Base-by-base conservation (phyloP, 331 rosid genomes). In the Cydonia oblonga region DNA sequence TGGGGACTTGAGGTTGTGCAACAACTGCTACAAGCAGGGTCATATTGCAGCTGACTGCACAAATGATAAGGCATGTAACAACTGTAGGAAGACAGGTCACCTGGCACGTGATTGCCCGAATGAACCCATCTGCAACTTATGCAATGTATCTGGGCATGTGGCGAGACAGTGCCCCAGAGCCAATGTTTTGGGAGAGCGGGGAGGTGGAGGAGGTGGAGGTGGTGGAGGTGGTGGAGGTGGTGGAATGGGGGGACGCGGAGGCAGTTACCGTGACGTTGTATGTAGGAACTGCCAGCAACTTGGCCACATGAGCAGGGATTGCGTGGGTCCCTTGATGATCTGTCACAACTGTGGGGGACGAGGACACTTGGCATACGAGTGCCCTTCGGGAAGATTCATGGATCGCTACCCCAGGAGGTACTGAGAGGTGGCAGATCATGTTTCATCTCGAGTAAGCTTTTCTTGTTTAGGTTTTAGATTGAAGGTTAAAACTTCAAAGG, bases 341-440 rank as follows among this genome's bases (percentile, higher is more conserved):
- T 93, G 98, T 67, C 98, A 93, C 80, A 93, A 93, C 75, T 93
- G 98, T 44, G 98, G 97, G 35, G 97, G 97, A 12, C 92, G 98
- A 23, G 97, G 98, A 14, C 98, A 93, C 80, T 69, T 93, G 22
- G 98, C 97, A n/a, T 93, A 89, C 8, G 98, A 93, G 84, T 93
- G 98, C 78, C 98, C 98, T 59, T 93, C 97, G 0, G 98, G 96
- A 52, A 86, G 97, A 80, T 82, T 91, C 72, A 76, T 93, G 90
- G 97, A 93, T 46, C 96, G 96, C 69, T 91, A 84, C 76, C 78
- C 95, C 13, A 81, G 98, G 96, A 87, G 98, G 87, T 93, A 89
- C 84, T 93, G 77, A 79, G 42, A 68, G 32, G 62, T 61, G 66
- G 40, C 10, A 24, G 32, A 63, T 70, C 11, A 4, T 19, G 44